Conservation (phyloP, 2,329 filamentous ascomycete species). For the Gnomoniopsis smithogilvyi region DNA sequence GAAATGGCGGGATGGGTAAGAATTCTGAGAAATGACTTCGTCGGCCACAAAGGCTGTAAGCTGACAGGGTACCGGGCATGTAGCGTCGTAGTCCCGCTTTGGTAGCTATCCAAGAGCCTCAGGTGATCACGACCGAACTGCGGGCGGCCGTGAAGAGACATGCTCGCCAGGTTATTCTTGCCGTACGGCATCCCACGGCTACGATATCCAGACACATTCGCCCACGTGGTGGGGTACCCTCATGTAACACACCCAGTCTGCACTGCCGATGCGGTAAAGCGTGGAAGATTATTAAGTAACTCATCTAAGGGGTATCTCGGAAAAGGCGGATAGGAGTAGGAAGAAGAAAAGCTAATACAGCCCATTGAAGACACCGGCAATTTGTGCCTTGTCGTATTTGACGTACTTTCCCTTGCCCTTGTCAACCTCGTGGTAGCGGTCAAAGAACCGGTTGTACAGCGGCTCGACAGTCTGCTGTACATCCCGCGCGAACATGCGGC, state of each 20-base stretch:
- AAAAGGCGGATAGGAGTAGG: neutral
- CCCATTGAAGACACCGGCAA: slow-evolving; percentile 63
- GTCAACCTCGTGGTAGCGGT: slow-evolving; percentile 95
- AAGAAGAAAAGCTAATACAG: slow-evolving; percentile 35
- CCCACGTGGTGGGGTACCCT: neutral
- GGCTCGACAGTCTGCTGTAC: slow-evolving; percentile 91
- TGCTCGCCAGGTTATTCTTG: neutral
- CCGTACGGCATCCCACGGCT: neutral
- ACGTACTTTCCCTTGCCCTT: slow-evolving; percentile 98
- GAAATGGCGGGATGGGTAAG: slow-evolving; percentile 1
- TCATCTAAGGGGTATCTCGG: neutral
- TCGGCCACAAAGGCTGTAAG: neutral
- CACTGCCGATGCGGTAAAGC: neutral
- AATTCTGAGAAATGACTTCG: slow-evolving; percentile 1
- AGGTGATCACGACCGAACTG: neutral
- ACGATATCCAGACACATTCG: neutral
- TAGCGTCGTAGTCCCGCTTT: neutral
- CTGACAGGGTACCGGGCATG: neutral
- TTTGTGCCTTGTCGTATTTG: slow-evolving; percentile 87
- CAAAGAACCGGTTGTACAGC: slow-evolving; percentile 92
- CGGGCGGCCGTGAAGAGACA: neutral
- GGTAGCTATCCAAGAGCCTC: neutral
- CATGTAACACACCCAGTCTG: neutral
- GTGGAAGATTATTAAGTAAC: neutral
- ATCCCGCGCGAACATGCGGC: slow-evolving; percentile 74